Base-by-base conservation (phyloP, 2,329 filamentous ascomycete species). In the Xylaria arbuscula region DNA sequence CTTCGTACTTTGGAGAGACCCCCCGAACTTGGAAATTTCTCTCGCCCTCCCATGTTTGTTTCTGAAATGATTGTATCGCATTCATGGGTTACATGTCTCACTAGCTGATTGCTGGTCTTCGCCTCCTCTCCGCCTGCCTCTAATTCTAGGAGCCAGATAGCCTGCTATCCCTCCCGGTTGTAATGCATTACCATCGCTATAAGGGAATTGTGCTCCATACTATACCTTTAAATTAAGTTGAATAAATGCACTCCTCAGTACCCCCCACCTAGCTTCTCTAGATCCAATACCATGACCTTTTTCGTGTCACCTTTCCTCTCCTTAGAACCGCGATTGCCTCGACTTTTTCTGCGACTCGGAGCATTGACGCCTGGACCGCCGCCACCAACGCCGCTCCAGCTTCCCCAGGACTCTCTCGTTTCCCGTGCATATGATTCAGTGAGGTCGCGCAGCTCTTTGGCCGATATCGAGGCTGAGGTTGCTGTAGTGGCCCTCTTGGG, bases 371-470 rank as follows among this genome's bases (percentile, higher is more conserved):
- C 75, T 2, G 73, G 70, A 0, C 73, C 73, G 11, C 72, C 73
- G 1, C 74, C 70, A 7, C 74, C 73, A 1, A 69, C 69, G 11
- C 74, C 70, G 58, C 75, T 72, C 76, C 78, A 79, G 59, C 77
- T 80, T 0, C 79, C 79, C 79, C 79, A 80, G 60, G 80, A 80
- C 36, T 76, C 76, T 6, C 76, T 70, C 17, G 72, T 67, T 19
- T 79, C 76, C n/a, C 71, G 72, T 9, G 70, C 74, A n/a, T 77
- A 77, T 19, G 75, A 71, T 62, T 78, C 76, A 1, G 78, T 79
- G 62, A 78, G 69, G 2, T 78, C 76, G 28, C 72, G 73, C 11
- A 78, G 71, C 17, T 80, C 77, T 22, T 64, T 72, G 10, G 78
- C 68, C 9, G 78, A 76, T 11, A 71, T 63, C 0, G 71, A 58